Base-by-base conservation (phyloP, 768 basidiomycete species). In the Astraeus odoratus region DNA sequence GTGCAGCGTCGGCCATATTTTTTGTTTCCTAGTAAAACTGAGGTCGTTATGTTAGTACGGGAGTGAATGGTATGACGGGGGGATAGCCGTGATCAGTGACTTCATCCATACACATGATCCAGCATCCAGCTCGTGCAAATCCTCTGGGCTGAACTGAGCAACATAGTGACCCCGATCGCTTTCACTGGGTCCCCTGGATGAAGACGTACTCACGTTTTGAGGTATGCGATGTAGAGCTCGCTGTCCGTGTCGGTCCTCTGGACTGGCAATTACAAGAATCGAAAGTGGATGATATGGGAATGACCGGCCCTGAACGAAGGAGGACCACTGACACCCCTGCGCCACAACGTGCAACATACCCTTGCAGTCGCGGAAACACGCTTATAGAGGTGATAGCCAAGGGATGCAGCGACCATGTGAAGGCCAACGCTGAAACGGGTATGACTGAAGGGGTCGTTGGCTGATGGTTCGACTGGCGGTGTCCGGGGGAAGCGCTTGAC, bases 1-100 rank as follows among this genome's bases (percentile, higher is more conserved):
- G 85, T 67, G 81, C 84, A 67, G 88, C 87, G 67, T 92, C 90
- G 73, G 90, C 88, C 88, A 91, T n/a, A n/a, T 91, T 60, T 42
- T 36, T 56, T 50, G 57, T 51, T 57, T 50, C 47, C 43, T 18
- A 43, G 35, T 44, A 46, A 53, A 57, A 50, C 67, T 65, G 39
- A 27, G 40, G 46, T 40, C 33, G 35, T 31, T 40, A 47, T 63
- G 54, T 67, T 57, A 61, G 54, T 51, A 33, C n/a, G 27, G 25
- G 19, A 40, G 39, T 20, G 18, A 5, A 45, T 36, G 41, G 12
- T n/a, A 42, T 38, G 27, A 26, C 12, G 4, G 16, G 18, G n/a
- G 30, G 13, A 6, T 12, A 25, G 15, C 22, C 9, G 25, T 38
- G 44, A 16, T 12, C 24, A 40, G 39, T 29, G 33, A 42, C 53